These are phyloP conservation scores for Brassica nigra DNA, from an alignment of 345 rosid species.

Conservation along the genomic window DNA sequence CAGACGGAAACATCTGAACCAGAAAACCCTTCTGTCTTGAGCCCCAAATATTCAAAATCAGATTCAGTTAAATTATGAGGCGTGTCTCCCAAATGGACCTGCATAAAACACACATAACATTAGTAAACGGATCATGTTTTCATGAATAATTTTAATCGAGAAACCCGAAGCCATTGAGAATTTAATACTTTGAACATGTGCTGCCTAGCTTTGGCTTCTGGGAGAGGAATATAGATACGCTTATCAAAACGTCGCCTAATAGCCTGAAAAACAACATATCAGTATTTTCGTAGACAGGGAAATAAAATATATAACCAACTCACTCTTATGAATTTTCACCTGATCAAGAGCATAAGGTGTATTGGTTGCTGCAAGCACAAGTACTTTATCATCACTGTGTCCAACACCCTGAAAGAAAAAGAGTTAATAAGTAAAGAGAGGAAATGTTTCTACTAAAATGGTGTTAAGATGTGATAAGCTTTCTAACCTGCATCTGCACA, in stretches of 20 bases:
- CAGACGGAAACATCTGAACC: slow-evolving; percentile 96
- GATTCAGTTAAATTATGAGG: slow-evolving; percentile 85
- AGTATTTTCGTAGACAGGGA: slow-evolving; percentile 6
- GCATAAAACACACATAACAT: slow-evolving; percentile 7
- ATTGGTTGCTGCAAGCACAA: slow-evolving; percentile 93
- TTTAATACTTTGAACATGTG: slow-evolving; percentile 83
- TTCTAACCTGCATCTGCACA: slow-evolving; percentile 93
- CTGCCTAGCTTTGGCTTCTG: slow-evolving; percentile 86
- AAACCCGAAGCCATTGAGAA: slow-evolving; percentile 4
- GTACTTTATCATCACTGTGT: slow-evolving; percentile 85
- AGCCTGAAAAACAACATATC: slow-evolving; percentile 59
- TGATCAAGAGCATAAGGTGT: slow-evolving; percentile 96
- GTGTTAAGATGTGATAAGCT: not conserved
- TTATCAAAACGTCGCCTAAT: slow-evolving; percentile 93
- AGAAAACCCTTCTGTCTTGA: slow-evolving; percentile 83
- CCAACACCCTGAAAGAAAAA: slow-evolving; percentile 72
- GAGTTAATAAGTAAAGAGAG: slow-evolving; percentile 8
- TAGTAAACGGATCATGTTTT: not conserved
- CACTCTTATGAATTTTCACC: slow-evolving; percentile 40
- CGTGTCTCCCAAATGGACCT: slow-evolving; percentile 97
- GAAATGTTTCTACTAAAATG: not conserved
- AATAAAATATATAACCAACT: slow-evolving; percentile 21
- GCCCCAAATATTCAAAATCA: slow-evolving; percentile 83
- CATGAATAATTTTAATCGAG: not conserved
- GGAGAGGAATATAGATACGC: slow-evolving; percentile 95